Conservation (phyloP, 805 yeast genomes). For the Metschnikowia lunata region DNA sequence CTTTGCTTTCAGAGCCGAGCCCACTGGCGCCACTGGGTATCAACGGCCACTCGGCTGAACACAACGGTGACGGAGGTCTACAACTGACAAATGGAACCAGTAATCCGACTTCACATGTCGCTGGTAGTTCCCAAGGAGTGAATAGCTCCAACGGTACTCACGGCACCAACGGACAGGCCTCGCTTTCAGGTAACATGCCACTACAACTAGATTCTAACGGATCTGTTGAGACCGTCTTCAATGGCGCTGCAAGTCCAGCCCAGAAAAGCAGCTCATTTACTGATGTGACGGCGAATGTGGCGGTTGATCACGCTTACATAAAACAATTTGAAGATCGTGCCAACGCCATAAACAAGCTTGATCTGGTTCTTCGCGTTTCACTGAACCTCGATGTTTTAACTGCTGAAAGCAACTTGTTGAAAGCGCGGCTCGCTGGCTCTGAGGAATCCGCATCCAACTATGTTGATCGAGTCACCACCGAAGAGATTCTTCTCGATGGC, state of each 20-base stretch:
- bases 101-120: no score
- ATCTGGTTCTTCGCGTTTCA: slow-evolving; percentile 11
- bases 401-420: slow-evolving; percentile 12
- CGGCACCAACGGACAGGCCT: no score
- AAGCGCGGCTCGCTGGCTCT: slow-evolving; percentile 15
- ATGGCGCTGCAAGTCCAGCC: background rate
- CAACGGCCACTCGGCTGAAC: slow-evolving; percentile 1
- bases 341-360: slow-evolving; percentile 14
- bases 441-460: slow-evolving; percentile 27
- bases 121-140: no score
- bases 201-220: no score
- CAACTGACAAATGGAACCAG: no score
- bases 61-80: background rate
- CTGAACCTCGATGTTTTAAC: slow-evolving; percentile 19
- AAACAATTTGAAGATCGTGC: slow-evolving; percentile 11
- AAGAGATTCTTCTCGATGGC: slow-evolving; percentile 23
- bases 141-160: no score
- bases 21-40: slow-evolving; percentile 1
- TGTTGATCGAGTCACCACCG: slow-evolving; percentile 34
- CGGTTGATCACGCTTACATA: slow-evolving; percentile 10
- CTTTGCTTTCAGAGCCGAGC: slow-evolving; percentile 17
- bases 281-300: background rate
- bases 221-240: no score
- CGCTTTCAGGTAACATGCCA: no score
- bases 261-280: background rate